Evolutionary conservation across 306 rosid species (phyloP).

Genomic region (Cicer chorassanicum): DNA sequence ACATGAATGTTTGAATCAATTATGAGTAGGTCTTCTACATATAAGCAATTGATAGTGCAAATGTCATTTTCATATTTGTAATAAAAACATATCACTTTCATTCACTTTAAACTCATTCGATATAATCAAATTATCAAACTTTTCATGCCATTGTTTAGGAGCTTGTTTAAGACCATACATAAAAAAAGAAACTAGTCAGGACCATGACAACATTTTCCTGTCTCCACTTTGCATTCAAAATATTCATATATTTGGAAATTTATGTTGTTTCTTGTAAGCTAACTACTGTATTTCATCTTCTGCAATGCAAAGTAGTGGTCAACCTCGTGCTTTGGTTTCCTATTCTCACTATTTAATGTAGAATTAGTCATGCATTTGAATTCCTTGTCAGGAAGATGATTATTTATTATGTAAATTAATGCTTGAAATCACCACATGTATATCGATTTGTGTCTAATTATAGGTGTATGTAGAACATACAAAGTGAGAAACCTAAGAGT

Average conservation of each 20-base stretch:
- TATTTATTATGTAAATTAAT: neutral
- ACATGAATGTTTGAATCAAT: too few relatives aligned
- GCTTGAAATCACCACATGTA: neutral
- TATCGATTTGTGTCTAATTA: neutral
- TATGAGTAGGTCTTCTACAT: too few relatives aligned
- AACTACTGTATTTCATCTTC: neutral
- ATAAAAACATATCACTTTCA: too few relatives aligned
- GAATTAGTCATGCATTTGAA: slow-evolving; percentile 23
- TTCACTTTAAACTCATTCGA: too few relatives aligned
- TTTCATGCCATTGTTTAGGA: too few relatives aligned
- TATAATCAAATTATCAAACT: too few relatives aligned
- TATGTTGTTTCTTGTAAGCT: slow-evolving; percentile 13
- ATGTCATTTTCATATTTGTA: too few relatives aligned
- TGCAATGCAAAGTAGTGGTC: slow-evolving; percentile 23
- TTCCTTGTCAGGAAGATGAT: neutral
- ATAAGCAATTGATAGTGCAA: too few relatives aligned
- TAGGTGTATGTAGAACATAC: neutral
- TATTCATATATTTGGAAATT: neutral
- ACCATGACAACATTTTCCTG: neutral
- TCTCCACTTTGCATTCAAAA: neutral
- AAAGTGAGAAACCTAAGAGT: neutral
- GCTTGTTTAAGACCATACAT: neutral
- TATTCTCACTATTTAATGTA: neutral
- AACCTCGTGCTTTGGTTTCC: neutral
- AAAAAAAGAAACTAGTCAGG: neutral